A percentile compares a stretch with the other conserved stretches of the same genome.
Conservation (phyloP, 495 filamentous ascomycete species). For the Geoglossum glabrum region DNA sequence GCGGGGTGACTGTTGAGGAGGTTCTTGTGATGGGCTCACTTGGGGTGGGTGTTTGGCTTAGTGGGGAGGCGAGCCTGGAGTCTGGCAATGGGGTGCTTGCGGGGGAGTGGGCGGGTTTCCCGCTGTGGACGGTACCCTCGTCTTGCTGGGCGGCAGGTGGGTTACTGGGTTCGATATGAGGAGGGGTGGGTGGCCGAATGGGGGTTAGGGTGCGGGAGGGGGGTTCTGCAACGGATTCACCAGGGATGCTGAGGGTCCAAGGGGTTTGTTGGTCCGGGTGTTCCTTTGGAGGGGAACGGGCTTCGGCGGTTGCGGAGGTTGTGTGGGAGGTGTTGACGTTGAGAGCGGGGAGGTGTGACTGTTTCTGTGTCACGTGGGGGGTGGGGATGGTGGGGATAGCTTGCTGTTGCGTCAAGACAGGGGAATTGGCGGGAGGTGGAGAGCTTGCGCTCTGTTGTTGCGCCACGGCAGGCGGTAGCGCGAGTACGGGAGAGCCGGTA, state of each 20-base stretch:
- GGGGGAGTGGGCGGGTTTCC: neutral
- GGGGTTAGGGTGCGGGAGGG: too few relatives aligned
- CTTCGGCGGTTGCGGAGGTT: neutral
- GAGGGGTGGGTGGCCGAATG: too few relatives aligned
- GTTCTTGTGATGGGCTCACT: neutral
- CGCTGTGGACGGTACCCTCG: neutral
- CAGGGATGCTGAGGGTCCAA: neutral
- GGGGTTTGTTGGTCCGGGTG: neutral
- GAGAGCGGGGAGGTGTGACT: too few relatives aligned
- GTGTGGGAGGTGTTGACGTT: too few relatives aligned
- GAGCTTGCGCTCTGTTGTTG: too few relatives aligned
- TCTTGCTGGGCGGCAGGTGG: neutral
- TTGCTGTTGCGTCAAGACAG: too few relatives aligned
- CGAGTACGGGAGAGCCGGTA: too few relatives aligned
- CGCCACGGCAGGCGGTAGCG: too few relatives aligned
- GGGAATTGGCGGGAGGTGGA: too few relatives aligned
- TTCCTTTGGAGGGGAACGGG: neutral
- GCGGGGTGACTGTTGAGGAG: neutral
- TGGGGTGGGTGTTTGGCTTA: neutral
- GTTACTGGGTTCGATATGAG: too few relatives aligned
- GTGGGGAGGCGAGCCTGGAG: neutral
- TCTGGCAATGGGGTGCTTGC: neutral
- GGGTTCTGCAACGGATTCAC: neutral
- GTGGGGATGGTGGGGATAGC: too few relatives aligned
- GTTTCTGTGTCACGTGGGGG: too few relatives aligned